Evolutionary conservation across 108 stramenopile genomes (phyloP).

Genomic region (Nitzschia palea): DNA sequence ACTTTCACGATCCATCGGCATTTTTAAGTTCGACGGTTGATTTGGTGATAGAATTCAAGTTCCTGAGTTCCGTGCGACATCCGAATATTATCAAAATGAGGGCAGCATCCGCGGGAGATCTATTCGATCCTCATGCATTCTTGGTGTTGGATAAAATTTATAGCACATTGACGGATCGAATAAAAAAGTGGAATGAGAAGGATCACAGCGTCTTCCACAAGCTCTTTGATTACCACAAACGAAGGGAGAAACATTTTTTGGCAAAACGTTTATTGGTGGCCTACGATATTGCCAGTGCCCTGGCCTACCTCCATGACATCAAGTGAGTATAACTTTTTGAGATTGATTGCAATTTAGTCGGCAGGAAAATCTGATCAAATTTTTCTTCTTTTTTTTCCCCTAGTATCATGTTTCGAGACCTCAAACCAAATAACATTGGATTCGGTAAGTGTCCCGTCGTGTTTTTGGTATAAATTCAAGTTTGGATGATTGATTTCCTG

Average conservation of each 20-base stretch:
- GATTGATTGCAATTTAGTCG: no score
- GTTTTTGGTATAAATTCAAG: not conserved
- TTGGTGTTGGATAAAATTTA: constrained; percentile 58
- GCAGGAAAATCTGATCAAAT: no score
- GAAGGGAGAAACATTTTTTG: constrained; percentile 48
- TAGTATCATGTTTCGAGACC: constrained; percentile 72
- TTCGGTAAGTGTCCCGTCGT: constrained; percentile 34
- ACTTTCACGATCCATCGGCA: constrained; percentile 33
- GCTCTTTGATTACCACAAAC: constrained; percentile 57
- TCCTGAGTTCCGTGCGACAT: constrained; percentile 63
- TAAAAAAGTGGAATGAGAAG: constrained; percentile 43
- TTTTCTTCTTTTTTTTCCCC: not conserved
- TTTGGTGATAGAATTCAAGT: constrained; percentile 58
- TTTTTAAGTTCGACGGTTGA: constrained; percentile 66
- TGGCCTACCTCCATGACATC: constrained; percentile 62
- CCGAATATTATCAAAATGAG: constrained; percentile 78
- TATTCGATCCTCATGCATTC: constrained; percentile 25
- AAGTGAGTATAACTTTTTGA: constrained; percentile 45
- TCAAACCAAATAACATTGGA: constrained; percentile 50
- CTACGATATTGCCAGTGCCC: constrained; percentile 56
- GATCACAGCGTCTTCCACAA: constrained; percentile 42
- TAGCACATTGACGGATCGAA: constrained; percentile 49
- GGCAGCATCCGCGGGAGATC: constrained; percentile 21
- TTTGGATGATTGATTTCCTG: not conserved
- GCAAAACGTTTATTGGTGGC: constrained; percentile 58